Conservation (phyloP, 306 rosid species). For the Elaeagnus macrophylla region DNA sequence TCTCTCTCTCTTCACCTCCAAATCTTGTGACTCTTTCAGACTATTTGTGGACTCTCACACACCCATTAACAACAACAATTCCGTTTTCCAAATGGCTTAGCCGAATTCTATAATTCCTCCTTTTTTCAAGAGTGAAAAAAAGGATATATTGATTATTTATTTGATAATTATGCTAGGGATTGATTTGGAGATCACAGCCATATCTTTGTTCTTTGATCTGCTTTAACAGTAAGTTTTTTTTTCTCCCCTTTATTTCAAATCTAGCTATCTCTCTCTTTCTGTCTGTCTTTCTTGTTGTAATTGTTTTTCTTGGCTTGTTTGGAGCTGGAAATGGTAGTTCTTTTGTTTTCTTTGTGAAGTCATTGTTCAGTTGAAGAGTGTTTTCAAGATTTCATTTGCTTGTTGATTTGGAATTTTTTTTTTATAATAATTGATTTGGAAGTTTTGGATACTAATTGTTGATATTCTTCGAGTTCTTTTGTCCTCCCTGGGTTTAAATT, state of each 20-base stretch:
- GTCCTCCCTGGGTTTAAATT: constrained; percentile 14
- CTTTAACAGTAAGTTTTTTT: constrained; percentile 56
- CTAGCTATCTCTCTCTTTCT: neutral
- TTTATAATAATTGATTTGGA: constrained; percentile 7
- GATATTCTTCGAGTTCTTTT: constrained; percentile 20
- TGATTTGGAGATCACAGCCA: constrained; percentile 37
- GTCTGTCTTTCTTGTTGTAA: too few relatives aligned
- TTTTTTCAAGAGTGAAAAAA: constrained; percentile 11
- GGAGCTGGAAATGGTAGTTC: constrained; percentile 27
- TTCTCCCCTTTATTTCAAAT: too few relatives aligned
- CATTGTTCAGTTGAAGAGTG: constrained; percentile 8
- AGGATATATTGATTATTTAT: neutral
- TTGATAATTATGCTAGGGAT: constrained; percentile 22
- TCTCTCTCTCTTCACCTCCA: constrained; percentile 1
- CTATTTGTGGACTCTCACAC: constrained; percentile 26
- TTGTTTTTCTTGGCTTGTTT: constrained; percentile 9
- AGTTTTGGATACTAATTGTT: constrained; percentile 15
- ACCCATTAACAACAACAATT: constrained; percentile 8
- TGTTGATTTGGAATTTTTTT: constrained; percentile 7
- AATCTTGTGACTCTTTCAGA: constrained; percentile 18
- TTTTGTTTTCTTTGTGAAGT: constrained; percentile 11
- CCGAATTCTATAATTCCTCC: constrained; percentile 29
- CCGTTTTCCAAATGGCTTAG: neutral
- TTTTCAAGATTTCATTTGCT: constrained; percentile 17
- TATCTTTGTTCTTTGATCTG: constrained; percentile 41